A percentile compares a stretch with the other conserved stretches of the same genome.
Evolutionary conservation across 2,329 filamentous ascomycete genomes (phyloP).

Genomic region (Colletotrichum sp.): DNA sequence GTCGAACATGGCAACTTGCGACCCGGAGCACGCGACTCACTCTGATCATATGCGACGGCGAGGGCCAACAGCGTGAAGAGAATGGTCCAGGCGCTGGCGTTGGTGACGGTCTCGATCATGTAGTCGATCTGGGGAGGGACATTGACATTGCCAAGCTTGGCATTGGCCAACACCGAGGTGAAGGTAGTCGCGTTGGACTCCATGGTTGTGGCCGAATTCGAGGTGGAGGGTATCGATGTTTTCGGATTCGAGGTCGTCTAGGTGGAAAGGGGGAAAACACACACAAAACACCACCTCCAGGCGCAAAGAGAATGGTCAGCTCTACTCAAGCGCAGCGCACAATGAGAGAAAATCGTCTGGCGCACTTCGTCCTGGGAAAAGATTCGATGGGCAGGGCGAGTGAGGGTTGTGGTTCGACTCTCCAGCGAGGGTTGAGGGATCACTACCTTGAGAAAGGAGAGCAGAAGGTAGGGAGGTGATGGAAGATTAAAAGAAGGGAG

Average conservation of each 20-base stretch:
- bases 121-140: conserved; percentile 62
- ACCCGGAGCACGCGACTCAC: conserved; percentile 57
- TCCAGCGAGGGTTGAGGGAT: background rate
- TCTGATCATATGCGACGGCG: conserved; percentile 85
- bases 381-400: background rate
- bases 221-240: background rate
- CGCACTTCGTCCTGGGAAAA: background rate
- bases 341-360: background rate
- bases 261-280: background rate
- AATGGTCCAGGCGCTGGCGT: conserved; percentile 63
- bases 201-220: conserved; percentile 38
- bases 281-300: background rate
- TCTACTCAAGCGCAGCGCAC: background rate
- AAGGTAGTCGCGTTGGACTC: conserved; percentile 70
- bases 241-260: background rate
- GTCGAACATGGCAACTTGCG: background rate
- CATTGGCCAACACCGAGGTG: conserved; percentile 70
- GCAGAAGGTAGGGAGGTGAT: background rate
- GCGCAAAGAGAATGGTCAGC: background rate
- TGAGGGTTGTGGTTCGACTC: conserved; percentile 2
- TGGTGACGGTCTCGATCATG: conserved; percentile 59
- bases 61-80: conserved; percentile 72
- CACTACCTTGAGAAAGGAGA: background rate
- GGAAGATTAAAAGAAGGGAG: conserved; percentile 15
- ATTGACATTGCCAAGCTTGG: conserved; percentile 52